Evolutionary conservation across 2,329 filamentous ascomycete species (phyloP).

Genomic region (Gaeumannomyces sp.): DNA sequence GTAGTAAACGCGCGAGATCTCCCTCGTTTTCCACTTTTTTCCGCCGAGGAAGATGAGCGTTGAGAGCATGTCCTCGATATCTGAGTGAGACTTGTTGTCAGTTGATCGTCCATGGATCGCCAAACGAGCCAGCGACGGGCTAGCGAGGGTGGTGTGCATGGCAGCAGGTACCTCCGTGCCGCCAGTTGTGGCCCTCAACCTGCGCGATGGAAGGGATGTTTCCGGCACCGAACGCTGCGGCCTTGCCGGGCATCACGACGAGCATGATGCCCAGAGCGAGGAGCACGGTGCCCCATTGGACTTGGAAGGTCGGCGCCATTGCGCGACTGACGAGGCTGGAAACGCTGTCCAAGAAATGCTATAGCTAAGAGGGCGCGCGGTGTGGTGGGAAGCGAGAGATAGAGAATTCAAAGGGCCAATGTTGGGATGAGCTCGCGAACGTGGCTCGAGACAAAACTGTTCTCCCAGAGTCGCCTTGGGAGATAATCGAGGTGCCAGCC

Average conservation of each 20-base stretch:
- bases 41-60: conserved; percentile 70
- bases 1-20: conserved; percentile 74
- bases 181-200: conserved; percentile 64
- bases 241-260: conserved; percentile 49
- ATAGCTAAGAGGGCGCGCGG: background rate
- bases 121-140: no score
- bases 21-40: conserved; percentile 78
- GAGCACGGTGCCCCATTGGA: conserved; percentile 43
- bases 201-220: conserved; percentile 63
- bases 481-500: background rate
- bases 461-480: background rate
- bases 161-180: conserved; percentile 50
- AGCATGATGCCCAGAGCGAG: conserved; percentile 48
- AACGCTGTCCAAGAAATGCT: background rate
- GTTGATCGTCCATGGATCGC: background rate
- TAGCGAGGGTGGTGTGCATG: background rate
- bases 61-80: conserved; percentile 78
- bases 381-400: background rate
- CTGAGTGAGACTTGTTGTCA: conserved; percentile 26
- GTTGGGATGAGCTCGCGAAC: background rate
- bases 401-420: background rate
- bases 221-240: conserved; percentile 60
- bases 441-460: background rate
- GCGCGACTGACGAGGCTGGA: background rate
- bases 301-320: conserved; percentile 6